phyloP scores from a whole-genome alignment of 2,329 filamentous ascomycete genomes.

The Talaromyces sp. region DNA sequence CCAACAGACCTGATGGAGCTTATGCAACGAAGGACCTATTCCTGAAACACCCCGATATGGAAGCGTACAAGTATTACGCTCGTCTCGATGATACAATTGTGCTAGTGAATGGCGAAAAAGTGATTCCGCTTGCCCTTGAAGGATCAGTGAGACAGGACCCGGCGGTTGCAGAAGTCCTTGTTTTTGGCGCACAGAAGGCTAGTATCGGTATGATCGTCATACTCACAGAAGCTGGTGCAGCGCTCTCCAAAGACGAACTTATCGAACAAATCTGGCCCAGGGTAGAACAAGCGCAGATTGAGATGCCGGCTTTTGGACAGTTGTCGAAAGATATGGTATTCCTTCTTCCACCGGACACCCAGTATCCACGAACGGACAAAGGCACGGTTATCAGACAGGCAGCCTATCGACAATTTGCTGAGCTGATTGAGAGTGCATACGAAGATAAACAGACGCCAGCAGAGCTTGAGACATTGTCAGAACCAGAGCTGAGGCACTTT shows the following conservation, averaged over 20 bases:
- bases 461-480: conserved; percentile 25
- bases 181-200: conserved; percentile 21
- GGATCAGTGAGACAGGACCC: conserved; percentile 18
- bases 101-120: conserved; percentile 24
- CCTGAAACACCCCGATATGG: conserved; percentile 35
- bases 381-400: conserved; percentile 55
- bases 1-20: conserved; percentile 47
- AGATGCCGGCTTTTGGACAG: conserved; percentile 52
- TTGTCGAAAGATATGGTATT: conserved; percentile 54
- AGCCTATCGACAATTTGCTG: conserved; percentile 49
- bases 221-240: conserved; percentile 44
- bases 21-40: conserved; percentile 54
- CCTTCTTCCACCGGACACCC: conserved; percentile 44
- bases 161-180: conserved; percentile 15
- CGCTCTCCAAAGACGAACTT: conserved; percentile 45
- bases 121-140: conserved; percentile 22
- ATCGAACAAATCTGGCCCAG: conserved; percentile 50
- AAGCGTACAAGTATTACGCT: conserved; percentile 33
- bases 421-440: conserved; percentile 50
- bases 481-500: conserved; percentile 34
- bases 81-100: conserved; percentile 20
- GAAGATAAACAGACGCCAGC: conserved; percentile 21
- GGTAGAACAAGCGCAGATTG: conserved; percentile 51
- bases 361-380: conserved; percentile 56
- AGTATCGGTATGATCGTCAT: conserved; percentile 47